phyloP scores from a whole-genome alignment of 192 early-diverging fungal genomes.

The Gaertneriomyces sp. region DNA sequence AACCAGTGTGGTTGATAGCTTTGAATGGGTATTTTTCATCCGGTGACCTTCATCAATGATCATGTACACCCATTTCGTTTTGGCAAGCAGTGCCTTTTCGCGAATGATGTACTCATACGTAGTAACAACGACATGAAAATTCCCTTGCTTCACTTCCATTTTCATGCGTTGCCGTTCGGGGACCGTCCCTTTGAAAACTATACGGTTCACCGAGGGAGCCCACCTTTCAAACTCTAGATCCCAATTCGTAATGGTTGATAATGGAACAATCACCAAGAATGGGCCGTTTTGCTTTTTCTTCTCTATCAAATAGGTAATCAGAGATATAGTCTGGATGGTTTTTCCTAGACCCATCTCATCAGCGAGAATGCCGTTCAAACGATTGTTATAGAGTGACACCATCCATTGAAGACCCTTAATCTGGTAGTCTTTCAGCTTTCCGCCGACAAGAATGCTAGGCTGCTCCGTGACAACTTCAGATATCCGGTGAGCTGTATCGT shows the following conservation, averaged over 20 bases:
- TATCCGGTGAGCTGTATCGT: constrained; percentile 81
- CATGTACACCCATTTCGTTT: constrained; percentile 95
- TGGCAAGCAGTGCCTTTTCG: constrained; percentile 79
- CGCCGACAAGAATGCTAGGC: constrained; percentile 80
- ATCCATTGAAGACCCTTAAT: constrained; percentile 98
- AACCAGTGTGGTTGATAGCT: constrained; percentile 78
- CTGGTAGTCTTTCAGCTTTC: constrained; percentile 94
- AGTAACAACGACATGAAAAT: constrained; percentile 94
- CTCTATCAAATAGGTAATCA: constrained; percentile 95
- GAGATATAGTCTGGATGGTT: constrained; percentile 90
- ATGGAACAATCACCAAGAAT: constrained; percentile 93
- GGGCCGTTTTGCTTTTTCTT: constrained; percentile 91
- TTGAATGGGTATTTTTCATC: constrained; percentile 93
- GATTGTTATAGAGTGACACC: constrained; percentile 98
- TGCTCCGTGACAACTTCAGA: constrained; percentile 77
- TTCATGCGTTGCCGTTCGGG: constrained; percentile 67
- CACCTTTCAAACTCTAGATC: constrained; percentile 95
- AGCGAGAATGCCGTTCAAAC: constrained; percentile 95
- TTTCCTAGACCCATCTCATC: constrained; percentile 86
- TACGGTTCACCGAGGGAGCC: constrained; percentile 84
- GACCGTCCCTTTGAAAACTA: constrained; percentile 92
- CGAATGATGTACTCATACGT: constrained; percentile 98
- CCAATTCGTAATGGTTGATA: constrained; percentile 98
- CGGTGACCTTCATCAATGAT: constrained; percentile 99
- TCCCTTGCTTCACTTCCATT: constrained; percentile 64